Conservation (phyloP, 2,329 filamentous ascomycete genomes). For the Exophiala xenobiotica region DNA sequence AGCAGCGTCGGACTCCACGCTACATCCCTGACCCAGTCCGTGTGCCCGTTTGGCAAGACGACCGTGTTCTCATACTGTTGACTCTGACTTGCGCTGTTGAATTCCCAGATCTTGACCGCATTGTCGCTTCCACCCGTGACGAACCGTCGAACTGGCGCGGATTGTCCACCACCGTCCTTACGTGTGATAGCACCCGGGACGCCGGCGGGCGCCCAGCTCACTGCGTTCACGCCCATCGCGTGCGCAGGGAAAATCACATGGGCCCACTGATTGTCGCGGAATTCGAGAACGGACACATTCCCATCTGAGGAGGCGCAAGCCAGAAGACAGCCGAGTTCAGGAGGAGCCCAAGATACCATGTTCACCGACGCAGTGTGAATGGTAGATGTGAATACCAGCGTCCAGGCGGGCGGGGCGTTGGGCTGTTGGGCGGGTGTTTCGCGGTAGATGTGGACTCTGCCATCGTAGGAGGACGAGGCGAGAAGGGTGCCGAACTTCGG, state of each 20-base stretch:
- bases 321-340: conserved; percentile 90
- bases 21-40: conserved; percentile 96
- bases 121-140: conserved; percentile 96
- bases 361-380: conserved; percentile 96
- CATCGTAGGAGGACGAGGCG: conserved; percentile 92
- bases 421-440: conserved; percentile 53
- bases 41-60: conserved; percentile 71
- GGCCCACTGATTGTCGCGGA: conserved; percentile 92
- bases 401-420: conserved; percentile 57
- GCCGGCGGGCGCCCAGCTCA: conserved; percentile 89
- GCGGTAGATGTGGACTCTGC: conserved; percentile 98
- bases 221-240: conserved; percentile 90
- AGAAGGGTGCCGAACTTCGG: conserved; percentile 98
- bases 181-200: conserved; percentile 81
- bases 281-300: conserved; percentile 89
- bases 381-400: conserved; percentile 87
- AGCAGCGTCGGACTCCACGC: conserved; percentile 95
- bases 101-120: conserved; percentile 88
- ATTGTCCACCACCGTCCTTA: conserved; percentile 60
- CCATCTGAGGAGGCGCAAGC: conserved; percentile 94
- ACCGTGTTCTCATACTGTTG: conserved; percentile 53
- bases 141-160: conserved; percentile 65
- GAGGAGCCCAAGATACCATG: conserved; percentile 95
- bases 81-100: conserved; percentile 60
- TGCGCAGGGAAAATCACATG: conserved; percentile 89